Base-by-base conservation (phyloP, 2,329 filamentous ascomycete species). In the Fusarium torreyae region DNA sequence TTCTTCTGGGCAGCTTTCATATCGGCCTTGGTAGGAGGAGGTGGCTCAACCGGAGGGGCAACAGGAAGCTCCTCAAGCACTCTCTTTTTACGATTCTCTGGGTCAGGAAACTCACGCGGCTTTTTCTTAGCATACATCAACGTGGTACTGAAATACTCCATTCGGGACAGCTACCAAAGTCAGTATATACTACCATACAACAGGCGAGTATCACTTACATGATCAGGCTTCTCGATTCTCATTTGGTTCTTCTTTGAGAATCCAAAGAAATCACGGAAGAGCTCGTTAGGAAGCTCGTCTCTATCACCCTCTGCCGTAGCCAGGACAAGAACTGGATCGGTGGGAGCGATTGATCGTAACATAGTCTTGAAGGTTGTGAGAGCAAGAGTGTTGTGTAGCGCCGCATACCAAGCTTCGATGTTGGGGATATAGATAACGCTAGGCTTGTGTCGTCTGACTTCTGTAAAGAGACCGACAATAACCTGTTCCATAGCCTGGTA, bases 381-480 rank as follows among this genome's bases (percentile, higher is more conserved):
- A 4, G 91, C 88, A 39, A 94, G 82, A 0, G 92, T 90, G 9
- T 83, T 82, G n/a, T 79, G 77, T 18, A 91, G 75, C 26, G 85
- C 86, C 18, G 87, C 81, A 76, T 94, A 95, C 96, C 96, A 99
- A 9, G 91, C 87, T 71, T 97, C 92, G 49, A 98, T 88, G 71
- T 94, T 91, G 3, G 96, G 95, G 43, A 99, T 92, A 79, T 94
- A 98, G 52, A 99, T 96, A 38, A 98, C 93, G 77, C 94, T 97
- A 1, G 96, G 96, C 78, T 97, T 98, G 77, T 98, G 94, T 38
- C 94, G 90, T 78, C 95, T 93, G 38, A 97, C 93, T 81, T 98
- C 96, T 1, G 93, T 90, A 76, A 99, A 98, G 9, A 97, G 85
- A 70, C 94, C 91, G 14, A 97, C 94, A 68, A 99, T 89, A 11